These are phyloP conservation scores for Debaryomyces hansenii DNA, from an alignment of 805 yeast species.

Conservation along the genomic window DNA sequence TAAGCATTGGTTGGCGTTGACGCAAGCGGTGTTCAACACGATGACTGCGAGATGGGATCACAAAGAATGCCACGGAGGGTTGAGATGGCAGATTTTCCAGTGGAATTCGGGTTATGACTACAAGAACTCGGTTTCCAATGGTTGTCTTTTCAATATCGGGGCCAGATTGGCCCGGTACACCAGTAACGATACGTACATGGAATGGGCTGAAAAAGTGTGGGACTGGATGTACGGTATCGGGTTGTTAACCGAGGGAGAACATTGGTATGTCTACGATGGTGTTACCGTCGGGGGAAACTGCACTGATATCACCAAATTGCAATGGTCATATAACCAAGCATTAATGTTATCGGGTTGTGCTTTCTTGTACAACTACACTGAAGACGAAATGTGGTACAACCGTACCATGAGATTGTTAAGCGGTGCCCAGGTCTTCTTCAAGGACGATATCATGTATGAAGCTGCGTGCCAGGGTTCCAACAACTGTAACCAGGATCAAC, in stretches of 20 bases:
- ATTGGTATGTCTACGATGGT: conserved; percentile 72
- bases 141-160: conserved; percentile 44
- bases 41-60: conserved; percentile 47
- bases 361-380: conserved; percentile 72
- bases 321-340: conserved; percentile 91
- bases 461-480: conserved; percentile 71
- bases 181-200: conserved; percentile 37
- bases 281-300: conserved; percentile 61
- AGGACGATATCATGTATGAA: conserved; percentile 63
- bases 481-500: conserved; percentile 81
- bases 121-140: conserved; percentile 46
- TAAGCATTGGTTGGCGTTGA: conserved; percentile 40
- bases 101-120: conserved; percentile 49
- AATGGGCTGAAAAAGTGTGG: conserved; percentile 44
- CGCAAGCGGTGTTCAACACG: conserved; percentile 45
- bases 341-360: conserved; percentile 79
- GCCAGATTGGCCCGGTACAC: conserved; percentile 46
- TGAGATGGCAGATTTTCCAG: conserved; percentile 50
- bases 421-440: conserved; percentile 59
- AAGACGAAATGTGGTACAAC: conserved; percentile 61
- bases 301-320: conserved; percentile 52
- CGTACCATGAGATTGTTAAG: conserved; percentile 56
- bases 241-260: conserved; percentile 45
- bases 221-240: conserved; percentile 42
- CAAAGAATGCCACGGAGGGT: conserved; percentile 39